Evolutionary conservation across 768 basidiomycete genomes (phyloP).

Genomic region (Hericium alpestre): DNA sequence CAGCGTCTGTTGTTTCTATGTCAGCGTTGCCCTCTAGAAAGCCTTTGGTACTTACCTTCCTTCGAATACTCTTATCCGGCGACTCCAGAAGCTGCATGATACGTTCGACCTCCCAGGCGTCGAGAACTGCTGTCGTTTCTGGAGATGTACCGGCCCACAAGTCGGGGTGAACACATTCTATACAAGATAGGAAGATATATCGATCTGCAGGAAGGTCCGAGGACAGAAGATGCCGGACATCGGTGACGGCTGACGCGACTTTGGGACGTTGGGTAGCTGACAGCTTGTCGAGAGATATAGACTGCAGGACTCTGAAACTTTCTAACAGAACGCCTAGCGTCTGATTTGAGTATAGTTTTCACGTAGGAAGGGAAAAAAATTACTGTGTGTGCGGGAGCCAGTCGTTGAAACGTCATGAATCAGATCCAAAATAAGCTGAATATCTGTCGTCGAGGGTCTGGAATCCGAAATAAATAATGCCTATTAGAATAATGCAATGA

Average conservation of each 20-base stretch:
- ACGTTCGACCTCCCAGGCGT: slow-evolving; percentile 63
- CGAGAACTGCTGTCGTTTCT: slow-evolving; percentile 41
- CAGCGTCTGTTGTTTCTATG: slow-evolving; percentile 38
- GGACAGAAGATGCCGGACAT: slow-evolving; percentile 47
- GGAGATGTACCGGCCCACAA: slow-evolving; percentile 60
- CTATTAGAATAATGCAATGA: neutral
- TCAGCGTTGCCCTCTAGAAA: neutral
- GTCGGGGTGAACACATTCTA: slow-evolving; percentile 44
- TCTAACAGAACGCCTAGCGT: neutral
- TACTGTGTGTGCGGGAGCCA: neutral
- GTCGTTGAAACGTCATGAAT: neutral
- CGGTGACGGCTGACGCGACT: slow-evolving; percentile 23
- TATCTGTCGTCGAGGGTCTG: neutral
- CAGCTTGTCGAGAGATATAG: slow-evolving; percentile 4
- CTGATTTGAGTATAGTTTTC: neutral
- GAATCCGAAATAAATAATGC: no score
- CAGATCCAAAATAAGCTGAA: neutral
- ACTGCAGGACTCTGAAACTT: slow-evolving; percentile 6
- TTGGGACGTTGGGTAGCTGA: slow-evolving; percentile 1
- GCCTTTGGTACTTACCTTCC: slow-evolving; percentile 33
- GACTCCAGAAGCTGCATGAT: slow-evolving; percentile 61
- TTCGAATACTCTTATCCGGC: slow-evolving; percentile 45
- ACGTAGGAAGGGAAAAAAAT: neutral
- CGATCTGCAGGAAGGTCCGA: slow-evolving; percentile 50
- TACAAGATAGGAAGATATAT: slow-evolving; percentile 56